Base-by-base conservation (phyloP, 2,329 filamentous ascomycete genomes). In the Penicillium sp. region DNA sequence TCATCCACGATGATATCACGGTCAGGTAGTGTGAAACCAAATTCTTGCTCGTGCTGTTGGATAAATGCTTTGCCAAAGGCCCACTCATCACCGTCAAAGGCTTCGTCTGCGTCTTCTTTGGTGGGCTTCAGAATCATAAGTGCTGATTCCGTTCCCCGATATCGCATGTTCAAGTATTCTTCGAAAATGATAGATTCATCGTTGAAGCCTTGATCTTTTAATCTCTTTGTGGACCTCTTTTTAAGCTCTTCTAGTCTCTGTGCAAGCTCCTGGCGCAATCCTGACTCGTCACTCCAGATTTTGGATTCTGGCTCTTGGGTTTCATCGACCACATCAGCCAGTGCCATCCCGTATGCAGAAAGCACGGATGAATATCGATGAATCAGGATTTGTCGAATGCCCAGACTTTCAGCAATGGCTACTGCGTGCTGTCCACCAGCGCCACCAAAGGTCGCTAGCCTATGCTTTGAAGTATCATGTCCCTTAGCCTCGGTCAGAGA, bases 341-440 rank as follows among this genome's bases (percentile, higher is more conserved):
- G 79, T 0, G 92, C 91, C 91, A 97, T 96, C 8, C 93, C 93
- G 67, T 96, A 96, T 0, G 93, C 93, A 0, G 92, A 96, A 0
- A 97, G 82, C 0, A 97, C 91, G 0, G 92, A 96, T 0, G 92
- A 96, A 75, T 96, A 96, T 55, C 90, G 83, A 74, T 96, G 93
- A 2, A 97, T 84, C 2, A 97, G 79, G 37, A 96, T 94, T 72
- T 94, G 90, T 38, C 83, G 84, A 68, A 97, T 92, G 0, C 92
- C 92, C 2, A 97, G 81, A 5, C 89, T 89, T 70, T 92, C 87
- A 0, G 92, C 93, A 67, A 97, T 96, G 1, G 91, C 92, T n/a
- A 95, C 91, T 1, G 93, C 93, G 71, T 97, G 93, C 73, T 97
- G 93, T 0, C 93, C 93, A 40, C 93, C 93, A 0, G 93, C 93